These are phyloP conservation scores for Vaccinium darrowii DNA, from an alignment of 148 eudicot species.

Conservation along the genomic window DNA sequence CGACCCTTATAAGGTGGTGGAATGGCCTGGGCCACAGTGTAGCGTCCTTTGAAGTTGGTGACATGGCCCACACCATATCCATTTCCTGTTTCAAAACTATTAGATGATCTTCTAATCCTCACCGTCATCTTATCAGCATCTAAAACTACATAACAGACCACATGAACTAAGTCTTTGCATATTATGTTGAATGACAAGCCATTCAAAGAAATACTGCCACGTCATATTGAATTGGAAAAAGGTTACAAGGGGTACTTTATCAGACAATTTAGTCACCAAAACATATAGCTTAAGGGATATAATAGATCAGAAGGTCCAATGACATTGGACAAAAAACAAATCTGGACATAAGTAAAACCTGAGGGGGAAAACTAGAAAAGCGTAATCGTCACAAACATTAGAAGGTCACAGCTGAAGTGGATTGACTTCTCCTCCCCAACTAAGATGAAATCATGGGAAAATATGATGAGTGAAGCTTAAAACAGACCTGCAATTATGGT, in stretches of 20 bases:
- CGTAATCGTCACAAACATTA: background rate
- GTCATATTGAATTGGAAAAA: background rate
- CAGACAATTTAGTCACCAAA: background rate
- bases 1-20: background rate
- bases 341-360: background rate
- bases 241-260: too few species aligned
- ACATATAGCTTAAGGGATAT: background rate
- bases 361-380: background rate
- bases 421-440: conserved; percentile 8
- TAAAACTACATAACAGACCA: background rate
- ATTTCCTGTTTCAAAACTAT: background rate
- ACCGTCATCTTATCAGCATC: background rate
- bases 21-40: background rate
- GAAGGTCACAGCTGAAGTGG: background rate
- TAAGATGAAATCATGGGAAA: background rate
- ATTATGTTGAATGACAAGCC: background rate
- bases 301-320: background rate
- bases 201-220: background rate
- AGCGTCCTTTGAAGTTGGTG: background rate
- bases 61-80: background rate
- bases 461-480: background rate
- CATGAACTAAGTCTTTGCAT: background rate
- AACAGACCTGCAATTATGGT: conserved; percentile 80
- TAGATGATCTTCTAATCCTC: background rate
- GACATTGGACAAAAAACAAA: background rate